Base-by-base conservation (phyloP, 352 stramenopile genomes). In the Phytophthora pisi region DNA sequence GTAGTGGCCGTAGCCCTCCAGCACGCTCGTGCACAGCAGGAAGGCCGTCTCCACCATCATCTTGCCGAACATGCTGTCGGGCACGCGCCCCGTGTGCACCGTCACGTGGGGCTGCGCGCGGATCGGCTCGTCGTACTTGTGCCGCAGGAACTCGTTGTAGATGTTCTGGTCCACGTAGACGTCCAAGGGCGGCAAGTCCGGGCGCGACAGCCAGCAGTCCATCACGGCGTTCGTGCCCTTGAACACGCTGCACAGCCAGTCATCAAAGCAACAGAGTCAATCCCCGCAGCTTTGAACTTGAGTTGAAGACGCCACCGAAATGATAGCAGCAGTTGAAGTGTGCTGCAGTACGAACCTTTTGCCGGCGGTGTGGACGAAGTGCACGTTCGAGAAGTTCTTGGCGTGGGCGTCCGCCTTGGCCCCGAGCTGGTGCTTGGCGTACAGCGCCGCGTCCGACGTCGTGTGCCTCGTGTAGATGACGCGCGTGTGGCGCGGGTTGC, bases 1-100 rank as follows among this genome's bases (percentile, higher is more conserved):
- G 63, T 89, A 91, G 68, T 91, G 80, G 18, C 82, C 82, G 56
- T 88, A 89, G 40, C 79, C 79, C 59, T 90, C 81, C 30, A 79
- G 51, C 18, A 77, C 70, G 40, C 81, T 90, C 9, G 81, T 77
- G 28, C 81, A 88, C 46, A 90, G 55, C 20, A 90, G 74, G 34
- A 81, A 83, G 5, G 75, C 57, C 10, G 73, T 55, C 53, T 85
- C 77, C 8, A 74, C 51, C 56, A 88, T 75, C 51, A 90, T 51
- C 16, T 64, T 66, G 11, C 77, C 79, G 40, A 86, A 90, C 53
- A 72, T 50, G 11, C 51, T 55, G 13, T 68, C 47, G 11, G 70
- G 56, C 7, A 88, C 50, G 23, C 81, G 68, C 4, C 65, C 72
- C 0, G 67, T 68, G 46, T 84, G 65, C 52, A 87, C 30, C 20